Conservation (phyloP, 371 early-diverging fungal genomes). For the Mucor sp. region DNA sequence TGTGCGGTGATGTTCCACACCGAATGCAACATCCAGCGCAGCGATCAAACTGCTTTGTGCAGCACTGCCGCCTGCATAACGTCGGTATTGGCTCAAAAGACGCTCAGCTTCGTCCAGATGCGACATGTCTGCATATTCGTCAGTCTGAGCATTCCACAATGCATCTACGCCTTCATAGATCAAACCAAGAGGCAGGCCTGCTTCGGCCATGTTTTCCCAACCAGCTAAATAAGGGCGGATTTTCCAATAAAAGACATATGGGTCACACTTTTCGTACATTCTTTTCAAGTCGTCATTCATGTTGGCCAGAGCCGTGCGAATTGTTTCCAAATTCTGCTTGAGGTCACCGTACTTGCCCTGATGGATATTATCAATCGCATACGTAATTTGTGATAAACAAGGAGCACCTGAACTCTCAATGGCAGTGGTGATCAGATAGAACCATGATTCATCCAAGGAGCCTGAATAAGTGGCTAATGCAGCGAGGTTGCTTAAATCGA, state of each 20-base stretch:
- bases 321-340: conserved; percentile 49
- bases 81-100: conserved; percentile 59
- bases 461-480: conserved; percentile 88
- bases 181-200: conserved; percentile 83
- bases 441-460: conserved; percentile 94
- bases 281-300: conserved; percentile 70
- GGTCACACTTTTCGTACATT: conserved; percentile 95
- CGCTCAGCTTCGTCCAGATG: conserved; percentile 62
- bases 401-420: conserved; percentile 91
- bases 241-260: conserved; percentile 95
- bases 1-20: conserved; percentile 87
- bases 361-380: conserved; percentile 60
- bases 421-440: conserved; percentile 89
- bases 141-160: conserved; percentile 46
- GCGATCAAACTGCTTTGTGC: conserved; percentile 95
- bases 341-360: conserved; percentile 54
- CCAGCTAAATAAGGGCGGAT: conserved; percentile 92
- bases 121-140: conserved; percentile 57
- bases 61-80: conserved; percentile 94
- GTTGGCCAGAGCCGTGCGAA: conserved; percentile 59
- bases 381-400: conserved; percentile 66
- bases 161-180: conserved; percentile 89
- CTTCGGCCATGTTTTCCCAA: conserved; percentile 90
- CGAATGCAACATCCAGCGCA: conserved; percentile 88
- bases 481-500: conserved; percentile 78